These are phyloP conservation scores for Yamadazyma siamensis DNA, from an alignment of 1,139 yeast genomes.

Conservation along the genomic window DNA sequence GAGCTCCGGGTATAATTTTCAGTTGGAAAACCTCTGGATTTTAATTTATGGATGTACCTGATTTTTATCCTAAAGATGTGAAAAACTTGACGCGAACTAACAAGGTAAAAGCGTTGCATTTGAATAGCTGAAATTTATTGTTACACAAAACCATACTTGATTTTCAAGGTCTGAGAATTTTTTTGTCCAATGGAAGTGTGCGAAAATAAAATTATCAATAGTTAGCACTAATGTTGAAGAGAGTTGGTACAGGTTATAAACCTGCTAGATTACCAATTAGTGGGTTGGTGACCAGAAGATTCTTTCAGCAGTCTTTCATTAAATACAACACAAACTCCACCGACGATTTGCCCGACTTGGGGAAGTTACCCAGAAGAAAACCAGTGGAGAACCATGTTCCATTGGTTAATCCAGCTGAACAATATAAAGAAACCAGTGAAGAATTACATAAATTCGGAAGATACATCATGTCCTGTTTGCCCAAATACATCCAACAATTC, in stretches of 20 bases:
- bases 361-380: constrained; percentile 38
- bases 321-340: constrained; percentile 2
- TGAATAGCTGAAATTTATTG: too few species aligned
- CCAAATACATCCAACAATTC: constrained; percentile 80
- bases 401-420: constrained; percentile 74
- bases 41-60: too few species aligned
- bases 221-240: constrained; percentile 1
- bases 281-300: constrained; percentile 6
- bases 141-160: constrained; percentile 3
- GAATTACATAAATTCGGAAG: constrained; percentile 82
- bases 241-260: constrained; percentile 2
- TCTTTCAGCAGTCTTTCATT: constrained; percentile 4
- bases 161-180: background rate
- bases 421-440: constrained; percentile 64
- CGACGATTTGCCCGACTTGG: constrained; percentile 36
- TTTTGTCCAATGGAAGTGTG: constrained; percentile 11
- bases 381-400: constrained; percentile 46
- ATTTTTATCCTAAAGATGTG: too few species aligned
- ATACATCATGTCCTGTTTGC: constrained; percentile 74
- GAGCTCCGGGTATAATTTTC: too few species aligned
- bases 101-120: too few species aligned
- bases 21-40: too few species aligned
- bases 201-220: constrained; percentile 10
- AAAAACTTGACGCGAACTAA: too few species aligned
- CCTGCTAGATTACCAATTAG: constrained; percentile 4